A percentile compares a stretch with the other conserved stretches of the same genome.
These are phyloP conservation scores for Prillingera fragicola DNA, from an alignment of 1,284 basidiomycete species.

Conservation along the genomic window DNA sequence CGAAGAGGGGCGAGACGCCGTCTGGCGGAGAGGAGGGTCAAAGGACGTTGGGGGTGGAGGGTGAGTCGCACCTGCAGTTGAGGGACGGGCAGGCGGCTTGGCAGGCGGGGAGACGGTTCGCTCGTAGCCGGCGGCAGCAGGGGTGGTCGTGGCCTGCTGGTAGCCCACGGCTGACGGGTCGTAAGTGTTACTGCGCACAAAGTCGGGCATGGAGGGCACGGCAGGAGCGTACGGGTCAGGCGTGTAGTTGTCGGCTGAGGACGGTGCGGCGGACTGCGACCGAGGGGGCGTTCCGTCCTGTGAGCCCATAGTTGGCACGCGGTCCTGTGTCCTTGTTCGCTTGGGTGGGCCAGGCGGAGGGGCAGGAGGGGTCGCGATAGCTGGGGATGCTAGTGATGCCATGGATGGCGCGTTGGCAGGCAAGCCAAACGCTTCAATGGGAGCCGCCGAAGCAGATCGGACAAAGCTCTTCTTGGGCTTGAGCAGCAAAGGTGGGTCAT, in stretches of 20 bases:
- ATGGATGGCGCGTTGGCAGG: slow-evolving; percentile 10
- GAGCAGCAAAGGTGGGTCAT: slow-evolving; percentile 41
- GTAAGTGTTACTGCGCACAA: not conserved
- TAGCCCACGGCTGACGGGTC: not conserved
- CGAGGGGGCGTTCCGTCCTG: not conserved
- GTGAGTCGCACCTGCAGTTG: slow-evolving; percentile 8
- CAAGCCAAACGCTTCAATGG: slow-evolving; percentile 12
- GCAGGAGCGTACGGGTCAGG: not conserved
- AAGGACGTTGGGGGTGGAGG: slow-evolving; percentile 22
- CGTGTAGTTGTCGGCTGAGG: no score
- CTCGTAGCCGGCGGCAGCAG: not conserved
- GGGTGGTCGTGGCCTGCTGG: not conserved
- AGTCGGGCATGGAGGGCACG: slow-evolving; percentile 1
- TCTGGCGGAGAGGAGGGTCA: slow-evolving; percentile 28
- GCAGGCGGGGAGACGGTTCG: not conserved
- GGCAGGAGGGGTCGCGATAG: slow-evolving; percentile 13
- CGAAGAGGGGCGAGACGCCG: slow-evolving; percentile 12
- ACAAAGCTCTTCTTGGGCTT: slow-evolving; percentile 35
- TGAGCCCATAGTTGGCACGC: not conserved
- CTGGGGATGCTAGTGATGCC: slow-evolving; percentile 10
- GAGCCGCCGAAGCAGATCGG: slow-evolving; percentile 19
- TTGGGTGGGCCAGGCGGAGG: slow-evolving; percentile 32
- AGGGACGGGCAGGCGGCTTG: slow-evolving; percentile 6
- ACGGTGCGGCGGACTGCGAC: slow-evolving; percentile 6
- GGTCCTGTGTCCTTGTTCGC: slow-evolving; percentile 15